Conservation (phyloP, 148 eudicot genomes). For the Dysphania ambrosioides region DNA sequence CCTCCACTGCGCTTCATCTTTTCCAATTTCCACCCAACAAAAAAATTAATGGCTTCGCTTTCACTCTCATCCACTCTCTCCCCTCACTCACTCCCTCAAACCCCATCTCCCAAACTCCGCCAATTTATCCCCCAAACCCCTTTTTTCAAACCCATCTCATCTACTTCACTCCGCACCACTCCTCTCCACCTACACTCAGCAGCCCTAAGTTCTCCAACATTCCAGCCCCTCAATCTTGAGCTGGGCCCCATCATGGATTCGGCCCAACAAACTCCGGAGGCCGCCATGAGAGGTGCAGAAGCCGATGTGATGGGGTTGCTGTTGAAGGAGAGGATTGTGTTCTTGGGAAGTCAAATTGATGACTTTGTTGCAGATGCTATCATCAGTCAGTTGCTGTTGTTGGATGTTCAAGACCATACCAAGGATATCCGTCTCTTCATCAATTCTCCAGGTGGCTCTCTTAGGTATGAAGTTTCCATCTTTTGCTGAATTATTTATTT, state of each 20-base stretch:
- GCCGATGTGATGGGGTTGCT: constrained; percentile 73
- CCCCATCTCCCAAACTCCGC: constrained; percentile 24
- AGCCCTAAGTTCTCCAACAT: constrained; percentile 11
- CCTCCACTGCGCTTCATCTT: constrained; percentile 2
- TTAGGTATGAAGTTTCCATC: constrained; percentile 38
- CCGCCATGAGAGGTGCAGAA: constrained; percentile 69
- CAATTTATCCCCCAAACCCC: constrained; percentile 21
- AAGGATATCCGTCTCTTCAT: constrained; percentile 76
- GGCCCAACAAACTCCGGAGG: constrained; percentile 50
- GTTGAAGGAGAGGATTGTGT: constrained; percentile 75
- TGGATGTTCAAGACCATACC: constrained; percentile 77
- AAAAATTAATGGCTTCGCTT: constrained; percentile 28
- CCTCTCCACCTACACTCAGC: constrained; percentile 20
- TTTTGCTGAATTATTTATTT: not conserved
- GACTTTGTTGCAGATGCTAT: constrained; percentile 81
- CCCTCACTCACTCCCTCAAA: constrained; percentile 22
- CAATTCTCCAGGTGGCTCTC: constrained; percentile 79
- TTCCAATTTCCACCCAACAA: not conserved
- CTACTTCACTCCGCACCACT: constrained; percentile 15
- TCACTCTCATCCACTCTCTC: constrained; percentile 34
- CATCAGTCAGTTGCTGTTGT: constrained; percentile 65
- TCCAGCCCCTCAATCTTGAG: constrained; percentile 17
- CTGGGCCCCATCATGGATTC: constrained; percentile 21
- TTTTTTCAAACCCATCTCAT: constrained; percentile 20
- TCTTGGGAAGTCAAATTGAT: constrained; percentile 57